Evolutionary conservation across 2,329 filamentous ascomycete species (phyloP).

Genomic region (Xylariaceae sp.): DNA sequence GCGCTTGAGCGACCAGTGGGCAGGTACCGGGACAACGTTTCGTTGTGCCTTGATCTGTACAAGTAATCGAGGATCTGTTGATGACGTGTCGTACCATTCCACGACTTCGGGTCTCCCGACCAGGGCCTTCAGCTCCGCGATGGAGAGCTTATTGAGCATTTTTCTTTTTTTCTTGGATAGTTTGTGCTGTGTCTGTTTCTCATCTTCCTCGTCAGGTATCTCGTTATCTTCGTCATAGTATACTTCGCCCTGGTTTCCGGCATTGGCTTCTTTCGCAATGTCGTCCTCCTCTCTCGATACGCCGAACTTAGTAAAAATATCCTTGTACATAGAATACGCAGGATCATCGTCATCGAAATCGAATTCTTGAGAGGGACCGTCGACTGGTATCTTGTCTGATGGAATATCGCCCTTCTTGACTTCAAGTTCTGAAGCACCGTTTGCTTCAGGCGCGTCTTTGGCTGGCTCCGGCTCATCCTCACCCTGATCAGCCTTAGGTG

Average conservation of each 20-base stretch:
- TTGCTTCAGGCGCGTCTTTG: constrained; percentile 33
- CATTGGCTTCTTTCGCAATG: constrained; percentile 64
- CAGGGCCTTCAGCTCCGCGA: constrained; percentile 91
- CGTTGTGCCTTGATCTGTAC: constrained; percentile 94
- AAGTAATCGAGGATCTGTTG: constrained; percentile 83
- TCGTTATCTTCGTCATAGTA: constrained; percentile 84
- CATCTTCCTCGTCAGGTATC: constrained; percentile 82
- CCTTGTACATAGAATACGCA: constrained; percentile 80
- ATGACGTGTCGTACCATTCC: constrained; percentile 95
- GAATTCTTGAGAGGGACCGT: constrained; percentile 51
- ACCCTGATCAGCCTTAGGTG: constrained; percentile 39
- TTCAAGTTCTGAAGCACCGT: constrained; percentile 41
- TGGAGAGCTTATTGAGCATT: constrained; percentile 85
- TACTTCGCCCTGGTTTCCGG: constrained; percentile 79
- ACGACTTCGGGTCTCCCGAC: constrained; percentile 92
- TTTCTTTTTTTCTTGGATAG: constrained; percentile 96
- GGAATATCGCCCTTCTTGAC: constrained; percentile 45
- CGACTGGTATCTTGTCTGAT: constrained; percentile 42
- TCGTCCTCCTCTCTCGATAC: constrained; percentile 64
- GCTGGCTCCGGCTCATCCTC: constrained; percentile 33
- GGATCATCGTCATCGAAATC: constrained; percentile 70
- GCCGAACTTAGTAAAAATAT: constrained; percentile 80
- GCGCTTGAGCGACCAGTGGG: constrained; percentile 93
- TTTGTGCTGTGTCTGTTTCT: constrained; percentile 64
- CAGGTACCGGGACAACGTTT: constrained; percentile 92